These are phyloP conservation scores for Apiotrichum veenhuisii DNA, from an alignment of 1,284 basidiomycete species.

Conservation along the genomic window DNA sequence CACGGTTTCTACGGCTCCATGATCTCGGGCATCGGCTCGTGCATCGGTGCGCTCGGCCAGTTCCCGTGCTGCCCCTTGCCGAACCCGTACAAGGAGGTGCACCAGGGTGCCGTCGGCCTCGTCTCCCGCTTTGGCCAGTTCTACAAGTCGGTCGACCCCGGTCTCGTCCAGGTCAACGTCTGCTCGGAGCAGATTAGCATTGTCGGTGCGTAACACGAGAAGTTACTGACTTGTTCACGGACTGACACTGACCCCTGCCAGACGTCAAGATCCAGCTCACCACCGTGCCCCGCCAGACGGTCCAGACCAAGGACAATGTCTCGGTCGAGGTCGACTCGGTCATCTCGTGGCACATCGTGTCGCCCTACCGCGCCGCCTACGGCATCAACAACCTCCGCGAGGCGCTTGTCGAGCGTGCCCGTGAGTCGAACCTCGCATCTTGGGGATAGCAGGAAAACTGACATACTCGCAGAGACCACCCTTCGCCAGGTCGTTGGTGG, in stretches of 20 bases:
- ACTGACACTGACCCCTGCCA: constrained; percentile 8
- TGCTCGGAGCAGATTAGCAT: constrained; percentile 78
- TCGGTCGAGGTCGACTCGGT: constrained; percentile 59
- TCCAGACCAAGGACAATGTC: constrained; percentile 67
- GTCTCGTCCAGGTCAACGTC: constrained; percentile 85
- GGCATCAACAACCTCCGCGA: constrained; percentile 83
- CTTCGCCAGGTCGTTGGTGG: constrained; percentile 91
- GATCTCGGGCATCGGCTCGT: constrained; percentile 57
- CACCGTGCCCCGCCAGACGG: constrained; percentile 77
- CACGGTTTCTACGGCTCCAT: constrained; percentile 83
- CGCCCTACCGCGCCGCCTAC: constrained; percentile 80
- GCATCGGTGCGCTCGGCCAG: constrained; percentile 61
- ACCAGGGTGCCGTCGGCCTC: constrained; percentile 79
- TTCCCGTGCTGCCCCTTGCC: constrained; percentile 76
- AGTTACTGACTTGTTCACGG: too few species aligned
- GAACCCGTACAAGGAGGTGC: constrained; percentile 53
- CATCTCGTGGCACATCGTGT: constrained; percentile 77
- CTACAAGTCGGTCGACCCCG: constrained; percentile 73
- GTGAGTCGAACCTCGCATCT: too few species aligned
- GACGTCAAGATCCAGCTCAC: constrained; percentile 94
- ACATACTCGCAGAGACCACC: constrained; percentile 62
- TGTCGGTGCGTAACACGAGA: constrained; percentile 47
- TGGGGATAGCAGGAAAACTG: background rate
- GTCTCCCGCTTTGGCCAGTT: constrained; percentile 81
- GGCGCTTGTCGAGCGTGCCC: constrained; percentile 86